These are phyloP conservation scores for Nymphaea thermarum DNA, from an alignment of 164 flowering plant genomes.

Conservation along the genomic window DNA sequence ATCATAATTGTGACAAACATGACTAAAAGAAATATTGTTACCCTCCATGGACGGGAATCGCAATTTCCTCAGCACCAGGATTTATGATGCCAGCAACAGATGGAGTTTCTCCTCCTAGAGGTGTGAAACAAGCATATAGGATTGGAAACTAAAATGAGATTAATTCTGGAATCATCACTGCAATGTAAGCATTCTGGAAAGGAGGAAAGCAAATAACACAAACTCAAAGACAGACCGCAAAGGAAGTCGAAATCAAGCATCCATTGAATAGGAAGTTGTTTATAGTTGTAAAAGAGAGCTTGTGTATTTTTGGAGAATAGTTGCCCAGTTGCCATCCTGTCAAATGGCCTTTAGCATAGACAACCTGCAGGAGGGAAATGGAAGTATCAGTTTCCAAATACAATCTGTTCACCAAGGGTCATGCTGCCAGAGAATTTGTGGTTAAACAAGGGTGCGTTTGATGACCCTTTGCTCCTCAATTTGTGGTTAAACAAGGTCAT, in stretches of 20 bases:
- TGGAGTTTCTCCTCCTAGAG: conserved; percentile 87
- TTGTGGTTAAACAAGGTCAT: too few relatives aligned
- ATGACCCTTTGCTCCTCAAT: too few relatives aligned
- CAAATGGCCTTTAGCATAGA: neutral
- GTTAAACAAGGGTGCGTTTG: too few relatives aligned
- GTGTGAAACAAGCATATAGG: conserved; percentile 2
- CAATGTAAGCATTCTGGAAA: conserved; percentile 12
- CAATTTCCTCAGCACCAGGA: conserved; percentile 97
- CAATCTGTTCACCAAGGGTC: neutral
- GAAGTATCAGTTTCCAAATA: neutral
- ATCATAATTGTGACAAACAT: too few relatives aligned
- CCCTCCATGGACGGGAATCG: conserved; percentile 93
- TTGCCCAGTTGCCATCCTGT: conserved; percentile 40
- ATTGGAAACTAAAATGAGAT: neutral
- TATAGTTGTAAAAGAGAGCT: conserved; percentile 91
- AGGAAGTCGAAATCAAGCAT: conserved; percentile 99
- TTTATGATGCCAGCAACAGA: conserved; percentile 96
- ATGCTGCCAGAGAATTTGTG: too few relatives aligned
- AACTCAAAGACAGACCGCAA: conserved; percentile 44
- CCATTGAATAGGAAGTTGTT: conserved; percentile 94
- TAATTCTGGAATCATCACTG: too few relatives aligned
- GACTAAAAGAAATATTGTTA: conserved; percentile 13
- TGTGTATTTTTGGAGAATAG: conserved; percentile 87
- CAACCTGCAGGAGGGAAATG: neutral
- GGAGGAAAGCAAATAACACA: conserved; percentile 13